Percentiles rank a stretch among this genome's conserved stretches.
Conservation (phyloP, 2,329 filamentous ascomycete species). For the Lojkania enalia region DNA sequence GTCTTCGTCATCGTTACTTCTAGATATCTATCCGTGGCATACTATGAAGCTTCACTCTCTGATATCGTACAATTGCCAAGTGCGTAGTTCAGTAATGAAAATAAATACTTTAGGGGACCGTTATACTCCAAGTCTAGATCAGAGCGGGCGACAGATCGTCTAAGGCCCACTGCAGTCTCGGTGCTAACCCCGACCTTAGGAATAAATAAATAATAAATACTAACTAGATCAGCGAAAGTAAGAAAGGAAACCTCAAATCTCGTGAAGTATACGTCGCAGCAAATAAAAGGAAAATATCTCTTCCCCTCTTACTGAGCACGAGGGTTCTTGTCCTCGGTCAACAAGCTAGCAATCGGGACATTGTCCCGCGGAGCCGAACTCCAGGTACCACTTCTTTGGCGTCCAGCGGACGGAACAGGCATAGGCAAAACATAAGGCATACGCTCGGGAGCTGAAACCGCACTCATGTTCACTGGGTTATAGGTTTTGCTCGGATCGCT, state of each 20-base stretch:
- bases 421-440: slow-evolving; percentile 43
- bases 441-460: slow-evolving; percentile 39
- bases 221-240: slow-evolving; percentile 1
- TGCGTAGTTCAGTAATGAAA: neutral
- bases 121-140: no score
- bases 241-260: slow-evolving; percentile 7
- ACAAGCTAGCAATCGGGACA: slow-evolving; percentile 44
- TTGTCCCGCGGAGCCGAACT: slow-evolving; percentile 42
- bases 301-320: slow-evolving; percentile 15
- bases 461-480: slow-evolving; percentile 37
- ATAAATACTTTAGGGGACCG: no score
- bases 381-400: slow-evolving; percentile 40
- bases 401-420: slow-evolving; percentile 39
- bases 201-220: neutral
- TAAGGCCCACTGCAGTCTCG: no score
- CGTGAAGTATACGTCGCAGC: no score
- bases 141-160: no score
- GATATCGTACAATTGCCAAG: slow-evolving; percentile 11
- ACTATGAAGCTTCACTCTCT: neutral
- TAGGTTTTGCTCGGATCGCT: slow-evolving; percentile 37
- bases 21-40: slow-evolving; percentile 5
- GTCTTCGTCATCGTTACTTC: slow-evolving; percentile 1
- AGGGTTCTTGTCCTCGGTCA: slow-evolving; percentile 45
- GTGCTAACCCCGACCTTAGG: neutral
- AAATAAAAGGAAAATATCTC: slow-evolving; percentile 5